Conservation (phyloP, 2,329 filamentous ascomycete genomes). For the Trichoderma atroviride region DNA sequence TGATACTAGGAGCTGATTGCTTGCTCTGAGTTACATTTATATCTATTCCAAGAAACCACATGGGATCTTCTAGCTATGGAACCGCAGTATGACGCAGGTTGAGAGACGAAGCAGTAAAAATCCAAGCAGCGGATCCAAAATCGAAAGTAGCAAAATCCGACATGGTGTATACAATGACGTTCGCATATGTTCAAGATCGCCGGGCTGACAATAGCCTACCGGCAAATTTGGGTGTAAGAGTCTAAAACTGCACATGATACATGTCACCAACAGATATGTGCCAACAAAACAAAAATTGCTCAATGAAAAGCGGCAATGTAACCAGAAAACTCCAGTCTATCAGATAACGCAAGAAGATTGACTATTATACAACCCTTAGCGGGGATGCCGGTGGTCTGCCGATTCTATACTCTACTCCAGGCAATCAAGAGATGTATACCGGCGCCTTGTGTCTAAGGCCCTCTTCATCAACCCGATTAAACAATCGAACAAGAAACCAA, state of each 20-base stretch:
- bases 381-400: slow-evolving; percentile 25
- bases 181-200: too few relatives aligned
- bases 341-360: slow-evolving; percentile 23
- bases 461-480: slow-evolving; percentile 15
- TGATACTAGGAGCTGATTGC: neutral
- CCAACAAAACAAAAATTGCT: neutral
- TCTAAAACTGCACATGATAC: neutral
- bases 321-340: slow-evolving; percentile 24
- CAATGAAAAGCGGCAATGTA: neutral
- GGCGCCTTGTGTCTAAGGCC: slow-evolving; percentile 24
- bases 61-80: neutral
- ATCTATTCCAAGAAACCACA: neutral
- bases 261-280: neutral
- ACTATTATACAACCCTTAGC: slow-evolving; percentile 28
- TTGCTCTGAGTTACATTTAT: neutral
- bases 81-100: too few relatives aligned
- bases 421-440: slow-evolving; percentile 27
- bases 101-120: neutral
- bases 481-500: slow-evolving; percentile 24
- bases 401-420: slow-evolving; percentile 28
- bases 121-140: neutral
- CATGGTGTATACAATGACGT: neutral
- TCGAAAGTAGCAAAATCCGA: neutral
- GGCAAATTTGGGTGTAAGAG: neutral
- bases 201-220: neutral